These are phyloP conservation scores for Avena insularis DNA, from an alignment of 176 grass and related monocot genomes.

Conservation along the genomic window DNA sequence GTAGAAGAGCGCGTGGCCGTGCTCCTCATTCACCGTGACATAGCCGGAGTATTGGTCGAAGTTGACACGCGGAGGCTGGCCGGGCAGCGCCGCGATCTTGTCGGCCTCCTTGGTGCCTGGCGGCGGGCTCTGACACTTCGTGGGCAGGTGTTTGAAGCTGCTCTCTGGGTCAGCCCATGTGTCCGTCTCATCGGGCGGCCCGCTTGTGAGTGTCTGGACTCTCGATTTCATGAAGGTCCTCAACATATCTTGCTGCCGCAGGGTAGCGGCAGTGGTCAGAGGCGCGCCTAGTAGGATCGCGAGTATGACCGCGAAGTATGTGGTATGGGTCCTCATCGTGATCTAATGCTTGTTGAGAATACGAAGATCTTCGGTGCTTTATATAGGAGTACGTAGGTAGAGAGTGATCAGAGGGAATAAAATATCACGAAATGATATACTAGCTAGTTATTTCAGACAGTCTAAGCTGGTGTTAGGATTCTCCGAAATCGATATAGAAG, in stretches of 20 bases:
- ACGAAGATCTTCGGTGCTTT: neutral
- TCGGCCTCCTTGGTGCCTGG: conserved; percentile 53
- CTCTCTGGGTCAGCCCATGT: conserved; percentile 1
- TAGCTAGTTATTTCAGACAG: neutral
- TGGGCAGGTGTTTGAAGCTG: conserved; percentile 20
- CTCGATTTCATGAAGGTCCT: neutral
- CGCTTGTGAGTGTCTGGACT: neutral
- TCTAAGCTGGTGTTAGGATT: neutral
- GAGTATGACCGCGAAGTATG: neutral
- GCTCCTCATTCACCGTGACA: conserved; percentile 52
- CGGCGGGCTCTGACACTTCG: conserved; percentile 6
- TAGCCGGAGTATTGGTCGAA: conserved; percentile 68
- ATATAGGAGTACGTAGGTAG: neutral
- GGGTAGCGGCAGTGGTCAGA: neutral
- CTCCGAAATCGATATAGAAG: neutral
- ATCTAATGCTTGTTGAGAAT: neutral
- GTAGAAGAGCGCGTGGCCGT: conserved; percentile 72
- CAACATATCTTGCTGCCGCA: neutral
- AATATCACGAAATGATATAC: neutral
- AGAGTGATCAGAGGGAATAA: neutral
- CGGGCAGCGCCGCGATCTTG: conserved; percentile 57
- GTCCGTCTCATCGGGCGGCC: neutral
- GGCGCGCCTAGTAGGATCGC: neutral
- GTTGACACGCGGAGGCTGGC: conserved; percentile 61
- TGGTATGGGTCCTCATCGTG: neutral